Evolutionary conservation across 108 stramenopile genomes (phyloP), one percentile per base, ranked within the genome.

Genomic region (Skeletonema menzelii): DNA sequence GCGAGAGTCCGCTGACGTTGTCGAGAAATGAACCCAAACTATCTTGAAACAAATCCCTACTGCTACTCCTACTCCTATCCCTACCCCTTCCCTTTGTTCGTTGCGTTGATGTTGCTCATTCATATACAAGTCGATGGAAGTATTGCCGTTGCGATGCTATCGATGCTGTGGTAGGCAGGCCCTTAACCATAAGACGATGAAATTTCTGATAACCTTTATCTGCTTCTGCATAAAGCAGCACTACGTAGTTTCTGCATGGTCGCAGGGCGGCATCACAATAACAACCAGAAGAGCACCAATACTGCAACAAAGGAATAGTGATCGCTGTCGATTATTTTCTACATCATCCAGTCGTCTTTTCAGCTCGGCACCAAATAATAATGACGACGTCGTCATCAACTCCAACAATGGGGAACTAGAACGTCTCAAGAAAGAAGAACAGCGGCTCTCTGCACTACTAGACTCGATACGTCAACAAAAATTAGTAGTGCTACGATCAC

Each of bases 391-490:
- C 15, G 4, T n/a, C 40, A n/a, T 42, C 15, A 61, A 61, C 30
- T 61, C 60, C 28, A 61, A 35, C 27, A 32, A 31, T 20, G 89
- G 89, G 5, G 70, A 82, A 26, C 72, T 91, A 58, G 86, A 91
- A 72, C 82, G 88, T 67, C 46, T 91, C 19, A 91, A 91, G 77
- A 70, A 81, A 61, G 59, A 73, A 53, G 91, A 91, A 63, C 85
- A 86, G 11, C 81, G 84, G 17, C 72, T 92, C 20, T 65, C 88
- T 3, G 28, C 69, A 53, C 71, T 83, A 31, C 72, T 92, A 34
- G 88, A 84, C 38, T 81, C 74, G 14, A 81, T 92, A 32, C 85
- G 88, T 59, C 66, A 73, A 27, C 82, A 92, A 81, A 92, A 92
- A 59, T 63, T 87, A 27, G 72, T 75, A 0, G 84, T 84, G 32